These are phyloP conservation scores for Paracoccidioides lutzii DNA, from an alignment of 2,329 filamentous ascomycete genomes.

Conservation along the genomic window DNA sequence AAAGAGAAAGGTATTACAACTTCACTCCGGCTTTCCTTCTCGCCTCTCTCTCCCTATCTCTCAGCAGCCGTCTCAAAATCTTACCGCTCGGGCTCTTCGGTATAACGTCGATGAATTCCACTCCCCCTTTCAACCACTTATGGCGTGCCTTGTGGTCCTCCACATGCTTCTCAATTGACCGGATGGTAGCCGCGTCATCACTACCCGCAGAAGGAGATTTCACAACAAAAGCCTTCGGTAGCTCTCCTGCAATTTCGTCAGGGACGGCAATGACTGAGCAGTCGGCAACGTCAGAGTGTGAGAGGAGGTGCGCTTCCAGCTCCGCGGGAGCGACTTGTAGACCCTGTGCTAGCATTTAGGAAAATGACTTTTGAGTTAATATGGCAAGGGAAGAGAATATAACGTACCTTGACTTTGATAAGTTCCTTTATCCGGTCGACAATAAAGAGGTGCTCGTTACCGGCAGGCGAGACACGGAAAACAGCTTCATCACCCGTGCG, in stretches of 20 bases:
- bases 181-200: conserved; percentile 39
- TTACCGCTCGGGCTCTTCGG: conserved; percentile 52
- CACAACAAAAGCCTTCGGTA: conserved; percentile 52
- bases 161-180: conserved; percentile 45
- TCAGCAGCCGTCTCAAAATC: conserved; percentile 50
- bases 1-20: conserved; percentile 36
- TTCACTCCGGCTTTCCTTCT: conserved; percentile 53
- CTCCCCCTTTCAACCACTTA: conserved; percentile 50
- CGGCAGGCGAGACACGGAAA: conserved; percentile 48
- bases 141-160: conserved; percentile 49
- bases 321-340: conserved; percentile 74
- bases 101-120: conserved; percentile 44
- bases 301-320: conserved; percentile 65
- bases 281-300: conserved; percentile 62
- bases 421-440: conserved; percentile 71
- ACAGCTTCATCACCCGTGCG: conserved; percentile 76
- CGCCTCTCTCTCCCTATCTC: conserved; percentile 60
- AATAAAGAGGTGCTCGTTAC: conserved; percentile 71
- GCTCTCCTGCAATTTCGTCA: conserved; percentile 47
- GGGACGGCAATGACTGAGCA: conserved; percentile 66
- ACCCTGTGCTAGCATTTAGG: conserved; percentile 39
- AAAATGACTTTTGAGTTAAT: background rate
- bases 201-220: conserved; percentile 41
- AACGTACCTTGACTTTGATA: conserved; percentile 60
- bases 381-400: background rate